These are phyloP conservation scores for Globisporangium megalacanthum DNA, from an alignment of 352 stramenopile genomes.

Conservation along the genomic window DNA sequence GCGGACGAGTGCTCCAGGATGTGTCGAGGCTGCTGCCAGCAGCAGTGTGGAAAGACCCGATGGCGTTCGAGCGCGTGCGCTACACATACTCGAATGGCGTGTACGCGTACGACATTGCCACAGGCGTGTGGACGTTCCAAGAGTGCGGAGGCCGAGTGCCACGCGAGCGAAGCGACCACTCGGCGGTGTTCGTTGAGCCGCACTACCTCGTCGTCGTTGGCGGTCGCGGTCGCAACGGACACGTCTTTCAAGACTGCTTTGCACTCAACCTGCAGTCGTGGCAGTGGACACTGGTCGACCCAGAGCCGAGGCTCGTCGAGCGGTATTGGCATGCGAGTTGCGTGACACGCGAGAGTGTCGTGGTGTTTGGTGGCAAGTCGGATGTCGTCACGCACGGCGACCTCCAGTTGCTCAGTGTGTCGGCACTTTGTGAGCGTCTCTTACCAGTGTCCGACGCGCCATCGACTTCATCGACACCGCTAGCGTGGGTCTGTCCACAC, in stretches of 20 bases:
- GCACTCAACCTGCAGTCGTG: slow-evolving; percentile 39
- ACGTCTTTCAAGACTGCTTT: slow-evolving; percentile 45
- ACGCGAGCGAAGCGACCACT: slow-evolving; percentile 49
- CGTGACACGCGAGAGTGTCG: slow-evolving; percentile 30
- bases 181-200: slow-evolving; percentile 43
- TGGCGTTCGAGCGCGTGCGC: slow-evolving; percentile 49
- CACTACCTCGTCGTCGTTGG: slow-evolving; percentile 45
- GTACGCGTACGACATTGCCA: slow-evolving; percentile 40
- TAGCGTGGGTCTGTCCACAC: slow-evolving; percentile 31
- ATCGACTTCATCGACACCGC: neutral
- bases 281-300: slow-evolving; percentile 42
- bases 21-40: slow-evolving; percentile 33
- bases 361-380: slow-evolving; percentile 62
- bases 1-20: slow-evolving; percentile 46
- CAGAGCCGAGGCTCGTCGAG: slow-evolving; percentile 19
- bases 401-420: slow-evolving; percentile 28
- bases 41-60: slow-evolving; percentile 23
- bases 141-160: slow-evolving; percentile 32
- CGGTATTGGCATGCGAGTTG: slow-evolving; percentile 44
- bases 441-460: neutral
- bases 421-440: neutral
- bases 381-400: slow-evolving; percentile 44
- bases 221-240: slow-evolving; percentile 44
- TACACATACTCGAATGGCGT: slow-evolving; percentile 62
- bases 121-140: slow-evolving; percentile 27